These are phyloP conservation scores for Datisca glomerata DNA, from an alignment of 306 rosid genomes.

Conservation along the genomic window DNA sequence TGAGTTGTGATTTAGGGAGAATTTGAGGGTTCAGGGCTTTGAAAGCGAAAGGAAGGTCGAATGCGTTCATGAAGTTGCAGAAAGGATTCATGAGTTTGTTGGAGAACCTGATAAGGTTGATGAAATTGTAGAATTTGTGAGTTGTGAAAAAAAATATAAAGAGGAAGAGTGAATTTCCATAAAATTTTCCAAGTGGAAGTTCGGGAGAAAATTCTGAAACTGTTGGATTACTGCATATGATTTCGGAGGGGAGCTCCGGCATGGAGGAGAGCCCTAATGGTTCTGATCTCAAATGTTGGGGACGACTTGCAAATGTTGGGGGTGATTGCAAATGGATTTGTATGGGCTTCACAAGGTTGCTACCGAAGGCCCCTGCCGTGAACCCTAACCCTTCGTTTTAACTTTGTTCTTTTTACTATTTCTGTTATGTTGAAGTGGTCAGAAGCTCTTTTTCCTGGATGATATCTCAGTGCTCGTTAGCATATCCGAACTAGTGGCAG, in stretches of 20 bases:
- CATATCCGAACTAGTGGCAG: no score
- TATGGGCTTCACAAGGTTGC: slow-evolving; percentile 52
- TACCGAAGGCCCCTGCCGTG: slow-evolving; percentile 49
- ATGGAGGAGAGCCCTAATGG: slow-evolving; percentile 3
- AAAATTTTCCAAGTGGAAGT: not conserved
- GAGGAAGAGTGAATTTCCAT: not conserved
- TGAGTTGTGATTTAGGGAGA: slow-evolving; percentile 17
- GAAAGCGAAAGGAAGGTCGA: slow-evolving; percentile 21
- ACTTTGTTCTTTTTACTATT: no score
- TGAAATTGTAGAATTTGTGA: slow-evolving; percentile 4
- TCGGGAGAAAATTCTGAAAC: slow-evolving; percentile 2
- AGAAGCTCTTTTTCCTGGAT: no score
- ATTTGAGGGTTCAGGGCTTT: slow-evolving; percentile 17
- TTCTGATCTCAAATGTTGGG: not conserved
- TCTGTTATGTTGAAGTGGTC: no score
- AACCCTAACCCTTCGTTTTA: slow-evolving; percentile 40
- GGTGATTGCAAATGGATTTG: slow-evolving; percentile 34
- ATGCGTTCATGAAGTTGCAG: slow-evolving; percentile 6
- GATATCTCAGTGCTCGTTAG: no score
- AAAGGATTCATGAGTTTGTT: slow-evolving; percentile 11
- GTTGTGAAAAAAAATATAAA: slow-evolving; percentile 2
- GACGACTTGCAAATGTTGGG: slow-evolving; percentile 11
- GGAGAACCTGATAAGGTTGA: slow-evolving; percentile 6
- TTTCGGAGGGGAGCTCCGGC: slow-evolving; percentile 5
- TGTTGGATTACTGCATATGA: slow-evolving; percentile 1